phyloP scores from a whole-genome alignment of 106 monocot genomes.

The Allium fistulosum region DNA sequence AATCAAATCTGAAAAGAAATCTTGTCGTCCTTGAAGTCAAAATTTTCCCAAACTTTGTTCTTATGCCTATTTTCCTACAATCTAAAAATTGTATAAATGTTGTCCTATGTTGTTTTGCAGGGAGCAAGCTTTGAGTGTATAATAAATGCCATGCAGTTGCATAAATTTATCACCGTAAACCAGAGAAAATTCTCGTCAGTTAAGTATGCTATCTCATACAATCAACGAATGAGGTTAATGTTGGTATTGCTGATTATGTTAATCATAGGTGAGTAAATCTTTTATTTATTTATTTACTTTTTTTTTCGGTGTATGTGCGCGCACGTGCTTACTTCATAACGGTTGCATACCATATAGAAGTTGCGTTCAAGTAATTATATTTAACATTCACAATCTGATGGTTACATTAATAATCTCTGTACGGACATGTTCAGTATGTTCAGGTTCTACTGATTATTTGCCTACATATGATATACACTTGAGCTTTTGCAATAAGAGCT shows the following conservation, averaged over 20 bases:
- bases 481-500: too few species aligned
- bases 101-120: conserved; percentile 1
- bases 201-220: conserved; percentile 6
- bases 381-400: too few species aligned
- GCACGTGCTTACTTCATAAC: too few species aligned
- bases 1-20: not conserved
- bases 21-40: too few species aligned
- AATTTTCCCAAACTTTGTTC: not conserved
- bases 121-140: not conserved
- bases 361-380: too few species aligned
- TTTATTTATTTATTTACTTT: too few species aligned
- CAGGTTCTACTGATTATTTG: too few species aligned
- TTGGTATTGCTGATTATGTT: conserved; percentile 17
- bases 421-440: too few species aligned
- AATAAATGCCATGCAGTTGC: not conserved
- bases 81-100: not conserved
- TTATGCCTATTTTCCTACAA: not conserved
- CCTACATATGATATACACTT: too few species aligned
- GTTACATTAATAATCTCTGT: too few species aligned
- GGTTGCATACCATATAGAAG: too few species aligned
- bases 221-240: conserved; percentile 6
- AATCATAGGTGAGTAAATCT: not conserved
- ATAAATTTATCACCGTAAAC: not conserved
- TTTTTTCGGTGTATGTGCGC: too few species aligned
- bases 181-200: conserved; percentile 14